A percentile compares a stretch with the other conserved stretches of the same genome.
phyloP scores from a whole-genome alignment of 768 basidiomycete species.

The Kondoa malvinella region DNA sequence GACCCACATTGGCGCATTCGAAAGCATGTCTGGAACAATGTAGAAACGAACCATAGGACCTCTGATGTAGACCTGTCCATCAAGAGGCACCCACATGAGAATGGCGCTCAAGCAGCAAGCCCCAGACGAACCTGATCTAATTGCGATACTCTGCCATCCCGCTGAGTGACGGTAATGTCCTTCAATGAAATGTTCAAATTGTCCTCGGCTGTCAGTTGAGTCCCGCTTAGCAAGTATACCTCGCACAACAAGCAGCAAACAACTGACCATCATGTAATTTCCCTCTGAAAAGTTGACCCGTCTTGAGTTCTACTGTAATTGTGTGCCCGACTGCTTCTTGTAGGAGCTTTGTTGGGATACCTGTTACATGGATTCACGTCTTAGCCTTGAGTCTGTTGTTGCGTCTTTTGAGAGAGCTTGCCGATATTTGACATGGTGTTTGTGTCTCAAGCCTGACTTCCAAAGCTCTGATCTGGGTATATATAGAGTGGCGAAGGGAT shows the following conservation, averaged over 20 bases:
- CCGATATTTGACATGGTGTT: slow-evolving; percentile 16
- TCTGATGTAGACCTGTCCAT: slow-evolving; percentile 52
- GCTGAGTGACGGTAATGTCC: slow-evolving; percentile 92
- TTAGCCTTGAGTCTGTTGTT: no score
- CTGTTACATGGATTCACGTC: no score
- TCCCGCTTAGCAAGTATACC: background rate
- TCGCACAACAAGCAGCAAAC: slow-evolving; percentile 9
- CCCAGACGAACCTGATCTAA: slow-evolving; percentile 60
- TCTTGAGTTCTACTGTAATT: slow-evolving; percentile 95
- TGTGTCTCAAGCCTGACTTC: no score
- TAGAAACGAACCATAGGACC: slow-evolving; percentile 97
- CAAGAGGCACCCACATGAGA: background rate
- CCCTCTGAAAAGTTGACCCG: slow-evolving; percentile 88
- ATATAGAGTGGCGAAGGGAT: no score
- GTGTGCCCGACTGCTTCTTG: slow-evolving; percentile 93
- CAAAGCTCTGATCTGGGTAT: no score
- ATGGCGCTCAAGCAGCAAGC: no score
- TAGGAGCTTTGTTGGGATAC: slow-evolving; percentile 38
- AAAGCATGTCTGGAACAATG: slow-evolving; percentile 97
- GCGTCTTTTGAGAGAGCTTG: background rate
- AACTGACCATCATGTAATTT: slow-evolving; percentile 84
- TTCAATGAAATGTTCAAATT: slow-evolving; percentile 90
- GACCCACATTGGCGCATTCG: slow-evolving; percentile 93
- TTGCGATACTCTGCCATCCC: slow-evolving; percentile 96
- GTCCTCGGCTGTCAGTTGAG: slow-evolving; percentile 59